Evolutionary conservation across 176 grass and related monocot species (phyloP).

Genomic region (barley (Hordeum vulgare)): DNA sequence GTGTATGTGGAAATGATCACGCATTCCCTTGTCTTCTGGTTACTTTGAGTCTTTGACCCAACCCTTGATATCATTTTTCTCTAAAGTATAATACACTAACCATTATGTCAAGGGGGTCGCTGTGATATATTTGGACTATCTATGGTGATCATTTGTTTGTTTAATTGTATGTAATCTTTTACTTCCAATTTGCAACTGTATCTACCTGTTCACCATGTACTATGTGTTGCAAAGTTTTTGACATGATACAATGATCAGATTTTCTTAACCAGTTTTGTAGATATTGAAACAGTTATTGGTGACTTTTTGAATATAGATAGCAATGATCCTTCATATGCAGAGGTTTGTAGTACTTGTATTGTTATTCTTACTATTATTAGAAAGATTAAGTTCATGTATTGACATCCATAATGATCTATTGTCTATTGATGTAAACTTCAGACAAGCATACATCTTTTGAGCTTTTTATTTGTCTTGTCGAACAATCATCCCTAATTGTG

Average conservation of each 20-base stretch:
- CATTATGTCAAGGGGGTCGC: background rate
- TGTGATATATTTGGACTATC: background rate
- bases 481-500: background rate
- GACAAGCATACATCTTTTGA: background rate
- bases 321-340: constrained; percentile 46
- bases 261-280: constrained; percentile 48
- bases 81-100: background rate
- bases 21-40: background rate
- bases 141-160: background rate
- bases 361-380: background rate
- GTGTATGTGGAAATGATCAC: background rate
- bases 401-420: background rate
- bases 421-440: background rate
- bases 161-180: background rate
- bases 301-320: constrained; percentile 79
- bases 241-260: background rate
- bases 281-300: constrained; percentile 61
- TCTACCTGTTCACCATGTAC: background rate
- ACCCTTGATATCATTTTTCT: background rate
- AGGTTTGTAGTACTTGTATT: constrained; percentile 37
- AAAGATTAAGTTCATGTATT: background rate
- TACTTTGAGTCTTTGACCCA: background rate
- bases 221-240: background rate
- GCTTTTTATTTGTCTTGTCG: background rate
- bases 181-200: background rate